Base-by-base conservation (phyloP, 2,329 filamentous ascomycete species). In the Trichoderma sp. region DNA sequence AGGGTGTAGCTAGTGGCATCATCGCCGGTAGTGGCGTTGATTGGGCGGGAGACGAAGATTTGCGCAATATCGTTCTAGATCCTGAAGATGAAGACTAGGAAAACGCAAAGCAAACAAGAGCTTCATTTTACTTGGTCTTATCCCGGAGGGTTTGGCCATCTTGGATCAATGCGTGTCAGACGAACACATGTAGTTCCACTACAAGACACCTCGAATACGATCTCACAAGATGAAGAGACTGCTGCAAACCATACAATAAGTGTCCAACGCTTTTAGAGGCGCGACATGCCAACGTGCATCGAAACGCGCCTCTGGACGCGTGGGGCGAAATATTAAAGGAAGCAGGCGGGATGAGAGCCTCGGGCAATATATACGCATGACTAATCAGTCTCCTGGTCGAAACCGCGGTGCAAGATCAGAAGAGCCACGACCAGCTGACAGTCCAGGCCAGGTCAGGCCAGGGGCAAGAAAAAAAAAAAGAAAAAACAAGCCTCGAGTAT, bases 21-120 rank as follows among this genome's bases (percentile, higher is more conserved):
- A 88, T 97, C 61, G 92, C 90, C 6, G 93, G 92, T 3, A 97
- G 93, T 80, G 94, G 94, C 61, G 85, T 96, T 69, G 90, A 97
- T 78, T 97, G 94, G 94, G 90, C 89, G 14, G 84, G 87, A 53
- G 90, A 97, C 80, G 86, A 90, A 66, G 85, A 84, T 72, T 82
- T 97, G 73, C 85, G 88, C 72, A 88, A 89, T 65, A 85, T 95
- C 73, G 93, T 97, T 30, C 84, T 97, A 73, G 93, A 93, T 77
- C 83, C 85, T 12, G 89, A 91, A 74, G 80, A 81, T 73, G 84
- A 85, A 63, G 79, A 82, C 69, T 78, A 73, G 14, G 47, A 65
- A 36, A 18, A 60, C 28, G 36, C 43, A 62, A 63, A 62, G 32
- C 43, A 34, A 24, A 39, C 15, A 24, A 12, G n/a, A 21, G 28